A percentile compares a stretch with the other conserved stretches of the same genome.
Conservation (phyloP, 441 rosid species). For the Jatropha podagrica region DNA sequence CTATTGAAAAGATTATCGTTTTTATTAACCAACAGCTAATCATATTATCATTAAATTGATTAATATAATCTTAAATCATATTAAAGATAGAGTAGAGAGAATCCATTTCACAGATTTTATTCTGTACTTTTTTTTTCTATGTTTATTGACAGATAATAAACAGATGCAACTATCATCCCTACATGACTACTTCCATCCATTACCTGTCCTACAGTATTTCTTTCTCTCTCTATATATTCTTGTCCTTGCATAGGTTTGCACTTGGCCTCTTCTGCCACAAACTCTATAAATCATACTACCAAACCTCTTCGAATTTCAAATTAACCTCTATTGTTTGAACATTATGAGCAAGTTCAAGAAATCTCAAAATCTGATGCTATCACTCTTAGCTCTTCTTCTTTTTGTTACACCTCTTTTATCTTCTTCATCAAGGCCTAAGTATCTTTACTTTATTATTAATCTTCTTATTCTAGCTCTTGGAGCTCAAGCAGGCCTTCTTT, state of each 20-base stretch:
- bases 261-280: constrained; percentile 21
- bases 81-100: no score
- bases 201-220: no score
- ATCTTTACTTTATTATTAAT: constrained; percentile 58
- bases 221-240: constrained; percentile 17
- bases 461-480: constrained; percentile 59
- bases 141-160: neutral
- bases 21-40: no score
- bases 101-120: no score
- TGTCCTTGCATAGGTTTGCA: neutral
- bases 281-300: no score
- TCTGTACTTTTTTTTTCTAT: no score
- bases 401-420: constrained; percentile 47
- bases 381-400: constrained; percentile 48
- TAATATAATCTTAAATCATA: no score
- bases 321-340: no score
- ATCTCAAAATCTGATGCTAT: constrained; percentile 42
- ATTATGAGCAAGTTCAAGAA: constrained; percentile 39
- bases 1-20: neutral
- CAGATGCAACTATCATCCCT: neutral
- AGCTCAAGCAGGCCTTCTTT: constrained; percentile 66
- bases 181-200: neutral
- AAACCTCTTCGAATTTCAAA: neutral
- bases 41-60: no score
- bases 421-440: constrained; percentile 50